Conservation (phyloP, 257 asterid species). For the Solanum medicagineum region DNA sequence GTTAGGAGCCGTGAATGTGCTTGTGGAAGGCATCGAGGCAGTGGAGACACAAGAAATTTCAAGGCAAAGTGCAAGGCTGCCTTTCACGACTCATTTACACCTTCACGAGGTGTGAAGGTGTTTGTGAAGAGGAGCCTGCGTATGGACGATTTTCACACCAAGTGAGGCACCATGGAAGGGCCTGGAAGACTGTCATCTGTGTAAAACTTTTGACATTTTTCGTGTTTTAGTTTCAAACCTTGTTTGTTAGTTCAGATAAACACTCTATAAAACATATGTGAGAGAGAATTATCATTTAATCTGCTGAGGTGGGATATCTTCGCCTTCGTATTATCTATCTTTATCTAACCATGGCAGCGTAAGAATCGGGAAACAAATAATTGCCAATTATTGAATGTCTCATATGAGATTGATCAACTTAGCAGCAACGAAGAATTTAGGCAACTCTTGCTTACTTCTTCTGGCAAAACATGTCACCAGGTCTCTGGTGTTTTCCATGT, state of each 20-base stretch:
- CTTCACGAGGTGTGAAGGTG: too few relatives aligned
- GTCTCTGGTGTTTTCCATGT: constrained; percentile 34
- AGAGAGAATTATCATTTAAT: not conserved
- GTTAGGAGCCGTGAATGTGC: too few relatives aligned
- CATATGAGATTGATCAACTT: constrained; percentile 19
- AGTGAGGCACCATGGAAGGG: too few relatives aligned
- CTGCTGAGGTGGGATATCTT: not conserved
- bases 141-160: too few relatives aligned
- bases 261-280: not conserved
- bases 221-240: not conserved
- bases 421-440: not conserved
- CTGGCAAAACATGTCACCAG: constrained; percentile 9
- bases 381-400: not conserved
- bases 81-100: too few relatives aligned
- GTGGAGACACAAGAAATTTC: too few relatives aligned
- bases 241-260: not conserved
- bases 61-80: too few relatives aligned
- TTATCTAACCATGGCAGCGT: not conserved
- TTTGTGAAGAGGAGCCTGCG: too few relatives aligned
- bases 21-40: too few relatives aligned
- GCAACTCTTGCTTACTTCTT: not conserved
- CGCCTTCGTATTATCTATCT: not conserved
- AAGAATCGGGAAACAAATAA: not conserved
- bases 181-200: not conserved
- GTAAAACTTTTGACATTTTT: not conserved